A percentile compares a stretch with the other conserved stretches of the same genome.
Conservation (phyloP, 805 yeast genomes). For the Metschnikowia gelsemii region DNA sequence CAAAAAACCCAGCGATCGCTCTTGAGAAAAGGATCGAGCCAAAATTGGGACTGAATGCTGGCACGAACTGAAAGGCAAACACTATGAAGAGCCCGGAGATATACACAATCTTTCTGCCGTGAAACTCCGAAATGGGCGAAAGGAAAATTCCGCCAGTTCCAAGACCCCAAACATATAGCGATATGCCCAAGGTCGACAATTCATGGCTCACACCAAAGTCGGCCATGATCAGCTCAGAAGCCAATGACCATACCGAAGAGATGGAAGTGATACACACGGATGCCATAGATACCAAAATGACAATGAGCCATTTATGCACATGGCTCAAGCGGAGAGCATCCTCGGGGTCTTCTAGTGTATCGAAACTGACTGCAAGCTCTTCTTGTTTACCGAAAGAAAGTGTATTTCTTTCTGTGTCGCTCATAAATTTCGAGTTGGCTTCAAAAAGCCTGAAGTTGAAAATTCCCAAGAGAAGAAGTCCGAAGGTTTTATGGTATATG, state of each 20-base stretch:
- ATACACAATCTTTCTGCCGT: conserved; percentile 58
- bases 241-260: conserved; percentile 33
- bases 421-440: not conserved
- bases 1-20: conserved; percentile 29
- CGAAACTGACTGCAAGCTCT: conserved; percentile 22
- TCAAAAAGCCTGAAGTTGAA: too few relatives aligned
- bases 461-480: too few relatives aligned
- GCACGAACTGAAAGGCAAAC: conserved; percentile 26
- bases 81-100: conserved; percentile 27
- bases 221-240: conserved; percentile 23
- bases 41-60: conserved; percentile 26
- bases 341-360: conserved; percentile 28
- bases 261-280: conserved; percentile 30
- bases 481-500: not conserved
- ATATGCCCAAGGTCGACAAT: conserved; percentile 28
- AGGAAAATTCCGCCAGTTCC: conserved; percentile 37
- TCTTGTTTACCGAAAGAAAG: not conserved
- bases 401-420: not conserved
- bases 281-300: conserved; percentile 22
- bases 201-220: conserved; percentile 27
- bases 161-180: conserved; percentile 29
- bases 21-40: conserved; percentile 31
- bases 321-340: conserved; percentile 25
- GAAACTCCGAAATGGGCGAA: conserved; percentile 61
- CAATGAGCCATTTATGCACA: conserved; percentile 29